Conservation (phyloP, 208 protist species). For the Crithidia expoeki region DNA sequence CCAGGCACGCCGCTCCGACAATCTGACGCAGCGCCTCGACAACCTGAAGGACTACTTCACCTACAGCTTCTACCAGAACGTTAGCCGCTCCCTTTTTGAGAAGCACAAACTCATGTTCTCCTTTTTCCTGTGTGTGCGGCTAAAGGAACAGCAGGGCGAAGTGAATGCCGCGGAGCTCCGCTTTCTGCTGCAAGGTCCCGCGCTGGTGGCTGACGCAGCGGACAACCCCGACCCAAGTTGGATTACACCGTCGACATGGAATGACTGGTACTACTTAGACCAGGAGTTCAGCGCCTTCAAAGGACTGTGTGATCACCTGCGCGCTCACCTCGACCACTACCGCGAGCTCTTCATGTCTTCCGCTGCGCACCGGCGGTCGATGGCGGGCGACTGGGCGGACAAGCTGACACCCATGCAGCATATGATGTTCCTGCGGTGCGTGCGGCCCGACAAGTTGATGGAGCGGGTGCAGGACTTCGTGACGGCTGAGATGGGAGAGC, state of each 20-base stretch:
- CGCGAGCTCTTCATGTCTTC: slow-evolving; percentile 92
- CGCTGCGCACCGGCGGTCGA: slow-evolving; percentile 79
- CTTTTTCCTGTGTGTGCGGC: slow-evolving; percentile 93
- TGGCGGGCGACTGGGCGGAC: slow-evolving; percentile 78
- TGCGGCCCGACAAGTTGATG: slow-evolving; percentile 98
- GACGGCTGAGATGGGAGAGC: slow-evolving; percentile 85
- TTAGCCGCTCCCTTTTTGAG: slow-evolving; percentile 96
- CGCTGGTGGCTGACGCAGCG: slow-evolving; percentile 67
- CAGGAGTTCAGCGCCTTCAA: slow-evolving; percentile 87
- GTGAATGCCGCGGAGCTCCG: slow-evolving; percentile 89
- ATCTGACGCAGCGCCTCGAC: slow-evolving; percentile 79
- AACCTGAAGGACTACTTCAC: slow-evolving; percentile 96
- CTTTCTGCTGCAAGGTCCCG: slow-evolving; percentile 92
- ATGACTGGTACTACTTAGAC: slow-evolving; percentile 89
- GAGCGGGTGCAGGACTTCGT: slow-evolving; percentile 96
- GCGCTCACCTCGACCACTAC: slow-evolving; percentile 77
- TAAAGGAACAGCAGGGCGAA: slow-evolving; percentile 71
- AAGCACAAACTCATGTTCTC: slow-evolving; percentile 96
- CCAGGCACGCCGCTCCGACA: slow-evolving; percentile 77
- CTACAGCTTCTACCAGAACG: slow-evolving; percentile 96
- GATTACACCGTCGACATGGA: slow-evolving; percentile 95
- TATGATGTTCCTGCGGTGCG: slow-evolving; percentile 95
- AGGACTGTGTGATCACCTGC: slow-evolving; percentile 84
- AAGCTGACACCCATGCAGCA: slow-evolving; percentile 93
- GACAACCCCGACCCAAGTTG: slow-evolving; percentile 91